Conservation (phyloP, 345 rosid species). For the Reutealis trisperma region DNA sequence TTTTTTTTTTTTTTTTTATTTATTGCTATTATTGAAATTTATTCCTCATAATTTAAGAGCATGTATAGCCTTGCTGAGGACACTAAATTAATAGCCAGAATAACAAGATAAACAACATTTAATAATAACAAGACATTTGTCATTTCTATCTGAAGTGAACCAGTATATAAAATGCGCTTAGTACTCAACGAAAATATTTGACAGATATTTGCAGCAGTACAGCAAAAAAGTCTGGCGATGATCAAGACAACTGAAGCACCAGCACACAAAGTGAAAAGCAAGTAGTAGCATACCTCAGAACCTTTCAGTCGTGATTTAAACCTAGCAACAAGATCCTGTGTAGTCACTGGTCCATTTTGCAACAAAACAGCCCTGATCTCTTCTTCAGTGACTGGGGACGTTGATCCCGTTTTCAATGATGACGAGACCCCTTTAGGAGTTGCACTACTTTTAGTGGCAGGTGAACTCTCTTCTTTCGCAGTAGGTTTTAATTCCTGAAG, state of each 20-base stretch:
- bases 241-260: not conserved
- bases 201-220: not conserved
- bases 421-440: slow-evolving; percentile 47
- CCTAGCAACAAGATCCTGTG: slow-evolving; percentile 83
- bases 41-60: not conserved
- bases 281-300: slow-evolving; percentile 52
- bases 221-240: not conserved
- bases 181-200: not conserved
- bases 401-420: slow-evolving; percentile 44
- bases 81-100: not conserved
- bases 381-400: slow-evolving; percentile 79
- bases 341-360: slow-evolving; percentile 79
- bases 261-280: not conserved
- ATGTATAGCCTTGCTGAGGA: not conserved
- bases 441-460: slow-evolving; percentile 37
- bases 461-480: slow-evolving; percentile 28
- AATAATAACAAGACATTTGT: too few relatives aligned
- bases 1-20: too few relatives aligned
- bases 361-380: slow-evolving; percentile 81
- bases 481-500: slow-evolving; percentile 32
- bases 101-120: not conserved
- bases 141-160: not conserved
- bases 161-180: not conserved
- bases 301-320: slow-evolving; percentile 73
- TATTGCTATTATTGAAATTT: not conserved